Evolutionary conservation across 306 rosid species (phyloP), one percentile per base, ranked within the genome.

Genomic region (Lathyrus aphaca): DNA sequence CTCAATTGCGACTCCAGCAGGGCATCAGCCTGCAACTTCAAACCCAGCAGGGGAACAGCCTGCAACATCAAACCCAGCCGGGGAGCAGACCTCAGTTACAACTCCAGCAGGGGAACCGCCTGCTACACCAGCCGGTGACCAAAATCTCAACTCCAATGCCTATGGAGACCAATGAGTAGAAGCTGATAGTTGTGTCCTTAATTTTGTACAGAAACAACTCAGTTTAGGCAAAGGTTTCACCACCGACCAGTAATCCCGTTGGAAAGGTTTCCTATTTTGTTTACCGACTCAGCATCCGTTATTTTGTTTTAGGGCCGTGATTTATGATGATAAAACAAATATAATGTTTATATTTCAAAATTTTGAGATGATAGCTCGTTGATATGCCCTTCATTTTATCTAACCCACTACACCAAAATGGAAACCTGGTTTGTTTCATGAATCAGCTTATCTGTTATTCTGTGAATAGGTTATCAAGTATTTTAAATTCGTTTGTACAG

Each of bases 141-240:
- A 38, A 44, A 44, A 15, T 23, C 5, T 9, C 56, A 21, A 53
- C 67, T 10, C 71, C 71, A 5, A 38, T 63, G 39, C 50, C 66
- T 19, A 55, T 8, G 23, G 79, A 62, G 66, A 64, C 70, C 51
- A 81, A 64, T 42, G 74, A 74, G 73, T 68, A 64, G 70, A 70
- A 75, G 71, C n/a, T 40, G 64, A 78, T 53, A 75, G 49, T 38
- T 29, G 51, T 58, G 55, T 66, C 58, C 40, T 35, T 68, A 68
- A 62, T 10, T 9, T 61, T 79, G 83, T 79, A 73, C 72, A 79
- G 75, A 79, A 45, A 63, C 6, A 45, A 66, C 42, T 16, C 42
- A 46, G 51, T 39, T 66, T 48, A 64, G 60, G 75, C 66, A 58
- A 46, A 45, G 1, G 56, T 49, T 49, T 48, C 25, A 48, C 23